Evolutionary conservation across 352 stramenopile genomes (phyloP), one percentile per base, ranked within the genome.

Genomic region (Phytophthora sp.): DNA sequence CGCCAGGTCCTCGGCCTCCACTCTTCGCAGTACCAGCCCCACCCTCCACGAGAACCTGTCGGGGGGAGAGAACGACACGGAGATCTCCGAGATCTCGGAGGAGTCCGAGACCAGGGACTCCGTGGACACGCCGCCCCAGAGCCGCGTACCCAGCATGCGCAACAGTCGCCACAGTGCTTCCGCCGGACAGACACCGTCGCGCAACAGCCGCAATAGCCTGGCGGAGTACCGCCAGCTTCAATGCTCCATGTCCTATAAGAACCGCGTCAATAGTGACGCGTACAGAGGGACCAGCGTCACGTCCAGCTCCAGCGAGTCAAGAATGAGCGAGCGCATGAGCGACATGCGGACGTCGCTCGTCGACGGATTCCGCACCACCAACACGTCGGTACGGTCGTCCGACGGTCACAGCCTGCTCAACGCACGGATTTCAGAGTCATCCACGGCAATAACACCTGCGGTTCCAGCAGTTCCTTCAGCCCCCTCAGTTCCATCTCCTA

Each of bases 221-320:
- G 84, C 80, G 0, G 79, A 88, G 42, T 95, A 90, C 62, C 74
- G 79, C 4, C 83, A 95, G 67, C 72, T 95, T 23, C 80, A 79
- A 45, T 92, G 80, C 68, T 94, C 84, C 42, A 95, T 95, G 87
- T 87, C 74, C 24, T 95, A 95, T 76, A 95, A 93, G 72, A 95
- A 93, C 71, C 87, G 84, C 34, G 54, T 76, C 23, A 73, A 72
- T 21, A 69, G 41, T 21, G 73, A 79, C 20, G 50, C 69, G 5
- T 73, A 64, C 32, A 53, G 74, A 45, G 56, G 32, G n/a, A 72
- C 55, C 20, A 59, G 46, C 37, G 54, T 35, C 11, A 65, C 54
- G 17, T 62, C 57, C 38, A 71, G 61, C n/a, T 63, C 46, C 18
- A 76, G 32, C 9, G 66, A 76, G 9, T 62, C 48, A 9, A 60